Percentiles rank a stretch among this genome's conserved stretches.
Conservation (phyloP, 2,329 filamentous ascomycete genomes). For the Hortaea sp. region DNA sequence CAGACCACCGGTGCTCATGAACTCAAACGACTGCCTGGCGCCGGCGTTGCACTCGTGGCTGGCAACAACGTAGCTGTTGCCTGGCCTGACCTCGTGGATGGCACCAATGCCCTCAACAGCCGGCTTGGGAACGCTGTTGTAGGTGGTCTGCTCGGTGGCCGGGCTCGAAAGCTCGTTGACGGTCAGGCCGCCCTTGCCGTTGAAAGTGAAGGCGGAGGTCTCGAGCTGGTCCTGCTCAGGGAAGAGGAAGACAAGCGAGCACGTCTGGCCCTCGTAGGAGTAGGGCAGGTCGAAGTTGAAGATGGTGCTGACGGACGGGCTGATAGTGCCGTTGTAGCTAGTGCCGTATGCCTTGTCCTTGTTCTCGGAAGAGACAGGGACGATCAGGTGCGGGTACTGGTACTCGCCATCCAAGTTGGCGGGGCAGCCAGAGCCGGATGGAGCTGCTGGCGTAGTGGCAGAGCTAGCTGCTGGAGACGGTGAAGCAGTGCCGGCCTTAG, state of each 20-base stretch:
- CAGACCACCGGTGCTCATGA: conserved; percentile 9
- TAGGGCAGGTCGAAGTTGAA: conserved; percentile 61
- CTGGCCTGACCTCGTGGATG: conserved; percentile 5
- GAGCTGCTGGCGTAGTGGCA: conserved; percentile 3
- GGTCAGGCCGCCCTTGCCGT: conserved; percentile 16
- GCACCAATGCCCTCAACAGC: conserved; percentile 25
- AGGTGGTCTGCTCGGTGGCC: conserved; percentile 44
- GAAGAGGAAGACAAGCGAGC: conserved; percentile 57
- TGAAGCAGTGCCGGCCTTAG: not conserved
- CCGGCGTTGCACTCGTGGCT: conserved; percentile 9
- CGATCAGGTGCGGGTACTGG: conserved; percentile 51
- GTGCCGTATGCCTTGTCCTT: conserved; percentile 46
- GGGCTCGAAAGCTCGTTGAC: conserved; percentile 32
- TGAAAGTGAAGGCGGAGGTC: conserved; percentile 49
- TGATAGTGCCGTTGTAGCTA: conserved; percentile 47
- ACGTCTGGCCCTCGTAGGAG: conserved; percentile 46
- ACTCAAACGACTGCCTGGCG: conserved; percentile 4
- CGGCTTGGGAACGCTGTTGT: conserved; percentile 41
- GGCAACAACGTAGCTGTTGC: conserved; percentile 10
- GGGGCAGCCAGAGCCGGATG: conserved; percentile 15
- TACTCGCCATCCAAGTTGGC: conserved; percentile 24
- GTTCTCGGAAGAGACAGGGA: conserved; percentile 48
- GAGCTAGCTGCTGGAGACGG: conserved; percentile 4
- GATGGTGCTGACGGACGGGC: conserved; percentile 44
- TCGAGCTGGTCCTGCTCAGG: conserved; percentile 47